Percentiles rank a stretch among this genome's conserved stretches.
Conservation (phyloP, 495 filamentous ascomycete genomes). For the Trichoderma asperelloides region DNA sequence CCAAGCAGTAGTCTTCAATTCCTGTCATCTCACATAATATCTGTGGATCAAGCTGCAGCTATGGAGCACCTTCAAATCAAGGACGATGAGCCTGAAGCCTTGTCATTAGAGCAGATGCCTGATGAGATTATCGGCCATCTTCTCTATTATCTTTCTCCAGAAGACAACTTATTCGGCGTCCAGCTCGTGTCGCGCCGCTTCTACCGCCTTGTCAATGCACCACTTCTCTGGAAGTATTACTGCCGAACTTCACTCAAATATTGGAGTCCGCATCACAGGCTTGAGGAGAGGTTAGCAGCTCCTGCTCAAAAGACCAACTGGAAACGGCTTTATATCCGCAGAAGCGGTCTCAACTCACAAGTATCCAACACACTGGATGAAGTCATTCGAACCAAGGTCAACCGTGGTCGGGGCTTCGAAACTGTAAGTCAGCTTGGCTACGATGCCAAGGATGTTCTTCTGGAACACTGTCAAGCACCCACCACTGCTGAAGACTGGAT, state of each 20-base stretch:
- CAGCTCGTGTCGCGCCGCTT: conserved; percentile 57
- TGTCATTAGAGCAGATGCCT: conserved; percentile 42
- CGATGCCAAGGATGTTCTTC: conserved; percentile 79
- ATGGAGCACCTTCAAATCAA: not conserved
- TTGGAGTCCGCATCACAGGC: conserved; percentile 62
- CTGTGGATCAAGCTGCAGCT: not conserved
- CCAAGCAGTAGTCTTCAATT: too few species aligned
- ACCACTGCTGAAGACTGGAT: conserved; percentile 64
- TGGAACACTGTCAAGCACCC: conserved; percentile 51
- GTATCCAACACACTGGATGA: conserved; percentile 55
- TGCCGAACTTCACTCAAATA: conserved; percentile 57
- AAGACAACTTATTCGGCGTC: conserved; percentile 38
- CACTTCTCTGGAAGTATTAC: conserved; percentile 70
- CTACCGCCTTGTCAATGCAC: conserved; percentile 53
- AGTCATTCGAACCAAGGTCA: conserved; percentile 58
- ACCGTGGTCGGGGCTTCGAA: conserved; percentile 59
- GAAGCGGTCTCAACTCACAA: conserved; percentile 43
- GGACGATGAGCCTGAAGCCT: not conserved
- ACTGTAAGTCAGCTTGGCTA: conserved; percentile 64
- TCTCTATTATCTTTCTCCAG: conserved; percentile 50
- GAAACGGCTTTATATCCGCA: conserved; percentile 60
- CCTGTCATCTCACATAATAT: not conserved
- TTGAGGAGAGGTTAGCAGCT: conserved; percentile 44
- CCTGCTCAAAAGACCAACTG: conserved; percentile 57
- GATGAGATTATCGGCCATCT: conserved; percentile 69